phyloP scores from a whole-genome alignment of 352 stramenopile genomes.

The Phytopythium delawarense region DNA sequence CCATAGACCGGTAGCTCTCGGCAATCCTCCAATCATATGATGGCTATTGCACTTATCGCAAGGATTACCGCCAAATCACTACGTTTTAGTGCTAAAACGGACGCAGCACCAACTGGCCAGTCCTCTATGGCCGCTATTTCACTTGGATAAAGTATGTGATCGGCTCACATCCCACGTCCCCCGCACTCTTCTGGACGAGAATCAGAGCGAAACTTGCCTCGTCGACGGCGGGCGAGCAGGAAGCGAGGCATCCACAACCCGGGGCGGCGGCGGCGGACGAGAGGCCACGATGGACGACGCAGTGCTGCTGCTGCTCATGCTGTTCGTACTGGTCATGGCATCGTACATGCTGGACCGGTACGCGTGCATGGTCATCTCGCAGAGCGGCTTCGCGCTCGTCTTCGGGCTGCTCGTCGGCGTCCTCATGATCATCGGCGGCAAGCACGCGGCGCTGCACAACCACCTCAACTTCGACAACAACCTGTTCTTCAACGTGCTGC shows the following conservation, averaged over 20 bases:
- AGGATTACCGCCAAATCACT: neutral
- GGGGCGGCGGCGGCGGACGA: neutral
- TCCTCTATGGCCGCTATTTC: neutral
- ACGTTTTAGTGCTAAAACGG: neutral
- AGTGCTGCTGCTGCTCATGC: conserved; percentile 78
- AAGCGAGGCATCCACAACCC: no score
- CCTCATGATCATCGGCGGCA: conserved; percentile 63
- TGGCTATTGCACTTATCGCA: neutral
- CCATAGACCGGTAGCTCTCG: neutral
- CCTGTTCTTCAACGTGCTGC: conserved; percentile 84
- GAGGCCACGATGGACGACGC: conserved; percentile 65
- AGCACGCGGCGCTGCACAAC: conserved; percentile 57
- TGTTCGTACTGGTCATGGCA: conserved; percentile 86
- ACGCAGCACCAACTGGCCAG: neutral
- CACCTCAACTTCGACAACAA: conserved; percentile 87
- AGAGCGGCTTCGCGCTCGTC: conserved; percentile 81
- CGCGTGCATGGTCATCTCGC: conserved; percentile 81
- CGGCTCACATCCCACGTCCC: neutral
- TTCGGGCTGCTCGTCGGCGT: conserved; percentile 73
- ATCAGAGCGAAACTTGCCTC: conserved; percentile 8
- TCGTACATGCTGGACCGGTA: conserved; percentile 85
- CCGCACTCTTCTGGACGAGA: neutral
- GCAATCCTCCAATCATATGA: neutral
- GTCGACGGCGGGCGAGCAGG: conserved; percentile 5
- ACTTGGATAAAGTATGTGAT: conserved; percentile 6